Conservation (phyloP, 768 basidiomycete species). For the Tremella yokohamensis region DNA sequence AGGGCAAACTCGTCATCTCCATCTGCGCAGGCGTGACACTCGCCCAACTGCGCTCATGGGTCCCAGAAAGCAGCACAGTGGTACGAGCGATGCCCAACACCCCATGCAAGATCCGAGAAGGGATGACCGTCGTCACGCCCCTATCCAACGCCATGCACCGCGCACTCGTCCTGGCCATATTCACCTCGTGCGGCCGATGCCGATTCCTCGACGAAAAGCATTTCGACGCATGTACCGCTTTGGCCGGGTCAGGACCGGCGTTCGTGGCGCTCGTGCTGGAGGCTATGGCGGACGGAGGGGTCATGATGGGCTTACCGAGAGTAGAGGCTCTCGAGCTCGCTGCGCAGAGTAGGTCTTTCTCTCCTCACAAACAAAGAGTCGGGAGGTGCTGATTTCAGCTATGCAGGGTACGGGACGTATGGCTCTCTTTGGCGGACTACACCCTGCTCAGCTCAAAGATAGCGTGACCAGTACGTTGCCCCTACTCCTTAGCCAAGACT, state of each 20-base stretch:
- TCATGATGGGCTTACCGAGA: conserved; percentile 98
- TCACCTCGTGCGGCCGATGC: conserved; percentile 93
- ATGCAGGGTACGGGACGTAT: conserved; percentile 95
- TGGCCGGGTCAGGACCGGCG: conserved; percentile 93
- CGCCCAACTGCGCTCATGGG: conserved; percentile 70
- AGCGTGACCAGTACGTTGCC: conserved; percentile 89
- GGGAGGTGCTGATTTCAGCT: conserved; percentile 55
- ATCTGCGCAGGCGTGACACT: conserved; percentile 97
- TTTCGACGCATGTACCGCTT: conserved; percentile 95
- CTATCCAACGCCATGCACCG: conserved; percentile 63
- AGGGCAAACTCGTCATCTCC: conserved; percentile 88
- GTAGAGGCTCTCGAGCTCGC: conserved; percentile 91
- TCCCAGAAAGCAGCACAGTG: conserved; percentile 71
- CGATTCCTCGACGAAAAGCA: conserved; percentile 97
- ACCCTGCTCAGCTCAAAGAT: conserved; percentile 96
- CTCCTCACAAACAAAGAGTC: neutral
- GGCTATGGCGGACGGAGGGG: conserved; percentile 97
- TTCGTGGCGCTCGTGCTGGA: conserved; percentile 96
- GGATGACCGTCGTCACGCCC: conserved; percentile 90
- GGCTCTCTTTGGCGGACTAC: conserved; percentile 80
- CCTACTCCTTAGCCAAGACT: neutral
- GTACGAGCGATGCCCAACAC: conserved; percentile 99
- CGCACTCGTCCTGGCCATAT: conserved; percentile 79
- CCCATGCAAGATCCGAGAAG: conserved; percentile 97
- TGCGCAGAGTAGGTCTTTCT: conserved; percentile 70